Percentiles rank a stretch among this genome's conserved stretches.
Evolutionary conservation across 2,329 filamentous ascomycete genomes (phyloP).

Genomic region (Teratosphaeria destructans): DNA sequence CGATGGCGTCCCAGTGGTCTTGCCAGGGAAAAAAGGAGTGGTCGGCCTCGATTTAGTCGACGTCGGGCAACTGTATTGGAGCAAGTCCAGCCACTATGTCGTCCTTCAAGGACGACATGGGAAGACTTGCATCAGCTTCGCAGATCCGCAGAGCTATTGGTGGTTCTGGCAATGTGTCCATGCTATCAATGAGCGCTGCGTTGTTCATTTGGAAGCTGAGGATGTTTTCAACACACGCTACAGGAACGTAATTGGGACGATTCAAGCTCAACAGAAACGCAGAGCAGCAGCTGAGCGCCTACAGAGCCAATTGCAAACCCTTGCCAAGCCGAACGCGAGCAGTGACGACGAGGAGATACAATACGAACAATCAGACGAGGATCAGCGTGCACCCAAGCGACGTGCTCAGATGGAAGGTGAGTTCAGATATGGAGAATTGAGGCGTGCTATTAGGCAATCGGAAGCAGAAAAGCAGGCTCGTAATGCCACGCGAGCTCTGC

Average conservation of each 20-base stretch:
- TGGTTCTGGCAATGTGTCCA: conserved; percentile 1
- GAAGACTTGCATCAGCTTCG: conserved; percentile 6
- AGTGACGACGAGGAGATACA: background rate
- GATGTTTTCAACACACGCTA: background rate
- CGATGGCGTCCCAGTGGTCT: background rate
- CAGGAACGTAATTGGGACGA: background rate
- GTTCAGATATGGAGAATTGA: background rate
- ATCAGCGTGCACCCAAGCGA: background rate
- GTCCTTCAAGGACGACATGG: conserved; percentile 3
- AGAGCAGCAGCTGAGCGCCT: background rate
- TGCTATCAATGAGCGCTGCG: background rate
- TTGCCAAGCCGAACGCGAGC: background rate
- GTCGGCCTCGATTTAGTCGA: background rate
- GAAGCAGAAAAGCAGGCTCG: background rate
- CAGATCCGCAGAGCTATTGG: background rate
- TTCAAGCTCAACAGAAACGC: background rate
- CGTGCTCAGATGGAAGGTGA: background rate
- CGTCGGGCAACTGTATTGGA: background rate
- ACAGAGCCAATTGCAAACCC: background rate
- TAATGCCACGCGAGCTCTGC: background rate
- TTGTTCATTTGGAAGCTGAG: background rate
- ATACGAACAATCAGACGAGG: background rate
- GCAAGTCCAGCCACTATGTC: background rate
- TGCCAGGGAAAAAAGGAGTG: background rate
- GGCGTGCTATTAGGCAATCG: background rate